phyloP scores from a whole-genome alignment of 169 alveolate species.

The Theileria equi region DNA sequence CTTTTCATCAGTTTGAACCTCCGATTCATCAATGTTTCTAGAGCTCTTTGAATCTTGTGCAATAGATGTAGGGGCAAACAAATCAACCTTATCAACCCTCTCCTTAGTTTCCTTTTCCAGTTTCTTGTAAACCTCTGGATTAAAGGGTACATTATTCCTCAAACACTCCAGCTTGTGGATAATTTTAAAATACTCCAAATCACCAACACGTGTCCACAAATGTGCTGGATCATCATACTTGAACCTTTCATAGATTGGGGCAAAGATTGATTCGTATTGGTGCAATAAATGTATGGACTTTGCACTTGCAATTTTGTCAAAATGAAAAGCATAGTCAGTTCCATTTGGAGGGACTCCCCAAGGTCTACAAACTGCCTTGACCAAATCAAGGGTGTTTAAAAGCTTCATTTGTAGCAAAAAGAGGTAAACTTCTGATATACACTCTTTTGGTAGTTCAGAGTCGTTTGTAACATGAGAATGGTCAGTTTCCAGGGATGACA shows the following conservation, averaged over 20 bases:
- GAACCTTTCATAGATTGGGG: constrained; percentile 40
- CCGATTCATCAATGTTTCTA: too few species aligned
- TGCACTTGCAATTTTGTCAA: constrained; percentile 40
- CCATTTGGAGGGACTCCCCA: constrained; percentile 66
- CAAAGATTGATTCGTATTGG: constrained; percentile 43
- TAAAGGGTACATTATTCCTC: constrained; percentile 49
- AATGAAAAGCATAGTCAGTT: constrained; percentile 56
- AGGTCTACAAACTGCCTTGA: constrained; percentile 58
- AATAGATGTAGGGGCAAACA: too few species aligned
- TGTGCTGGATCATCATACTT: constrained; percentile 44
- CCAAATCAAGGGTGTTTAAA: constrained; percentile 51
- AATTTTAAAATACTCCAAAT: constrained; percentile 57
- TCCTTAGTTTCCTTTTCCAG: background rate
- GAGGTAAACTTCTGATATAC: constrained; percentile 18
- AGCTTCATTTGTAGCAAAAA: constrained; percentile 59
- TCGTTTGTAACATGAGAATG: background rate
- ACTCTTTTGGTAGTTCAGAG: background rate
- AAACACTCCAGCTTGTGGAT: constrained; percentile 53
- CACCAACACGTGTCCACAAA: constrained; percentile 51
- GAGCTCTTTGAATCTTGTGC: too few species aligned
- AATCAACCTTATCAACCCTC: background rate
- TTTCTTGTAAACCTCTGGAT: constrained; percentile 26
- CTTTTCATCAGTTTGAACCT: too few species aligned
- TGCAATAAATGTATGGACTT: constrained; percentile 14
- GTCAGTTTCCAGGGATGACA: background rate